phyloP scores from a whole-genome alignment of 2,329 filamentous ascomycete species.

The Penicillium sp. region DNA sequence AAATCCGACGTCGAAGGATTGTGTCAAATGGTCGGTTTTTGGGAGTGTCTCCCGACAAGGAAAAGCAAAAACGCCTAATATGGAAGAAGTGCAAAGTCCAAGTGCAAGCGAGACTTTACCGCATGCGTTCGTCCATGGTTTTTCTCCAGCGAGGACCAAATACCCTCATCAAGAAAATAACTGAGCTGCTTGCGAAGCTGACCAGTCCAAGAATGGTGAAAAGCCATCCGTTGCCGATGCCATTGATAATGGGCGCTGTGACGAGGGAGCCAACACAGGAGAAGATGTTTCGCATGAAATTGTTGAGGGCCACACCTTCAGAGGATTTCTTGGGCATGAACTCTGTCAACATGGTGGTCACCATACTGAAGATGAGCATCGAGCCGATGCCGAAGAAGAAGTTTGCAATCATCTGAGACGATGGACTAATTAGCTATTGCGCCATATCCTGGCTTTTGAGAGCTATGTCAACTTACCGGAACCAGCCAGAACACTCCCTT shows the following conservation, averaged over 20 bases:
- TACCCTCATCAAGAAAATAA: conserved; percentile 66
- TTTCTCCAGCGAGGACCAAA: conserved; percentile 69
- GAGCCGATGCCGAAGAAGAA: conserved; percentile 77
- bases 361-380: conserved; percentile 77
- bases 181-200: conserved; percentile 62
- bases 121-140: conserved; percentile 60
- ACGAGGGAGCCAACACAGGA: conserved; percentile 73
- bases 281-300: conserved; percentile 80
- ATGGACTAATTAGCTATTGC: conserved; percentile 9
- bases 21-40: not conserved
- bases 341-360: conserved; percentile 84
- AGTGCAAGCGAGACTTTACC: conserved; percentile 21
- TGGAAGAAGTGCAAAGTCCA: conserved; percentile 8
- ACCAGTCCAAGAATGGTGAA: conserved; percentile 68
- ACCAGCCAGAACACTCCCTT: conserved; percentile 69
- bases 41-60: not conserved
- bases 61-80: conserved; percentile 5
- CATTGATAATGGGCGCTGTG: conserved; percentile 71
- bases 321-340: conserved; percentile 76
- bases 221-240: conserved; percentile 76
- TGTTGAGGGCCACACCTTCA: conserved; percentile 78
- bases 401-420: conserved; percentile 61
- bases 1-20: not conserved
- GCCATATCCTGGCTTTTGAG: not conserved
- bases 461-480: conserved; percentile 46